phyloP scores from a whole-genome alignment of 495 filamentous ascomycete genomes.

The Poronia punctata region DNA sequence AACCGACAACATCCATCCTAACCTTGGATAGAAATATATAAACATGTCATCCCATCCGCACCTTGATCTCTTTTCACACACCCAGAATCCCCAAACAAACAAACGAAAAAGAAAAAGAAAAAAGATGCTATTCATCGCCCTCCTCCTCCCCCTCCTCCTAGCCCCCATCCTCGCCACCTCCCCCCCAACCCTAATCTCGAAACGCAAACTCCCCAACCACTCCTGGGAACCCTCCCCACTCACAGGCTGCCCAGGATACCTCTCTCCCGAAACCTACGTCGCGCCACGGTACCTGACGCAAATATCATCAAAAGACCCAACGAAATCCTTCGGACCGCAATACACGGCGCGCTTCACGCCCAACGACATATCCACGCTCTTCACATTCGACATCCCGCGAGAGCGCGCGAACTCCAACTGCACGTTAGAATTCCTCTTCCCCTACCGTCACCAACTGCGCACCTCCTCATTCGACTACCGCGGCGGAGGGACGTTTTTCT shows the following conservation, averaged over 20 bases:
- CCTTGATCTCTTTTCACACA: too few species aligned
- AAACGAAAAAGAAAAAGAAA: too few species aligned
- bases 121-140: too few species aligned
- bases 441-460: conserved; percentile 12
- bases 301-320: conserved; percentile 13
- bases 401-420: conserved; percentile 20
- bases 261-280: not conserved
- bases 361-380: conserved; percentile 21
- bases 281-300: conserved; percentile 18
- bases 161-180: too few species aligned
- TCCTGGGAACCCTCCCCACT: too few species aligned
- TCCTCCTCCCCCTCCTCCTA: too few species aligned
- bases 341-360: conserved; percentile 15
- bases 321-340: conserved; percentile 14
- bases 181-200: too few species aligned
- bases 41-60: too few species aligned
- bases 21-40: too few species aligned
- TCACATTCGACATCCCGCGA: conserved; percentile 19
- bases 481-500: conserved; percentile 17
- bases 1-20: too few species aligned
- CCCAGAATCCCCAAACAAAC: too few species aligned
- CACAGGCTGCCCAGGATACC: not conserved
- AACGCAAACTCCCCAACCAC: not conserved
- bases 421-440: conserved; percentile 25
- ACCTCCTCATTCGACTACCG: conserved; percentile 14